phyloP scores from a whole-genome alignment of 371 early-diverging fungal genomes.

The Mucor lusitanicus region DNA sequence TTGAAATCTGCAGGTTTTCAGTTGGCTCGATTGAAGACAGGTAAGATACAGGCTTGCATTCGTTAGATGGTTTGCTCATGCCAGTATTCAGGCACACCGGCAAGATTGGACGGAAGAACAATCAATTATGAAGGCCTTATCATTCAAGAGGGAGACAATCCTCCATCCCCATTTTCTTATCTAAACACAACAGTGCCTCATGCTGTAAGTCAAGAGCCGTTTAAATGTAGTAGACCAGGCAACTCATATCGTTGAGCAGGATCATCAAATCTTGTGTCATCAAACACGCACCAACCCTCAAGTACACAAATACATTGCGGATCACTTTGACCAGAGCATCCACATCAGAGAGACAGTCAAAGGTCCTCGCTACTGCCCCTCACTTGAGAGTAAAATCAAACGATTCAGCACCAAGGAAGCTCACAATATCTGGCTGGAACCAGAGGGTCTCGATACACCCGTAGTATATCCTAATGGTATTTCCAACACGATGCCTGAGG shows the following conservation, averaged over 20 bases:
- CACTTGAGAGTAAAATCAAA: conserved; percentile 81
- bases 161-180: conserved; percentile 80
- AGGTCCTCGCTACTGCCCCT: conserved; percentile 89
- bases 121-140: conserved; percentile 71
- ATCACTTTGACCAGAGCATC: conserved; percentile 77
- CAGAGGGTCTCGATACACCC: conserved; percentile 71
- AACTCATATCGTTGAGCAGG: conserved; percentile 20
- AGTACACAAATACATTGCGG: conserved; percentile 70
- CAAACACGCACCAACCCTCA: conserved; percentile 75
- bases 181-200: conserved; percentile 66
- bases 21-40: conserved; percentile 81
- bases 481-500: conserved; percentile 83
- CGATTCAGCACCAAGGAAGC: conserved; percentile 68
- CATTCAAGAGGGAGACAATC: conserved; percentile 74
- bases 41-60: conserved; percentile 10
- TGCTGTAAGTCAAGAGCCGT: conserved; percentile 41
- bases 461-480: conserved; percentile 86
- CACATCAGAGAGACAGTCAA: conserved; percentile 84
- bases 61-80: not conserved
- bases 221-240: not conserved
- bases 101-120: conserved; percentile 74
- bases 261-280: conserved; percentile 73
- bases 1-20: conserved; percentile 74
- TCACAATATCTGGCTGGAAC: conserved; percentile 85
- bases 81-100: conserved; percentile 68